phyloP scores from a whole-genome alignment of 208 protist genomes.

The Trypanosoma mega region DNA sequence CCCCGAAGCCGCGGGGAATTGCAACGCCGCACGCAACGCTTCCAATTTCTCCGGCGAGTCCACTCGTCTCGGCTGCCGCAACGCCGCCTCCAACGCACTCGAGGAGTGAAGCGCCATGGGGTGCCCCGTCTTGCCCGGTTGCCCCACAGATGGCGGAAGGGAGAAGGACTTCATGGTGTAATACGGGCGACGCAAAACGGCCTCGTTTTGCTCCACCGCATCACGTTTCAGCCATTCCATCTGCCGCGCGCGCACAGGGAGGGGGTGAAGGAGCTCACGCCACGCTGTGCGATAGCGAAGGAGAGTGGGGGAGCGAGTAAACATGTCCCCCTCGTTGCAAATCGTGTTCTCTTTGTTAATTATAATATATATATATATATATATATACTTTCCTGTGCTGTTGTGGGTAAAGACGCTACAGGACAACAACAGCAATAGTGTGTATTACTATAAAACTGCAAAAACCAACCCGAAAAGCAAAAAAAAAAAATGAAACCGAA shows the following conservation, averaged over 20 bases:
- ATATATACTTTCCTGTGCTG: no score
- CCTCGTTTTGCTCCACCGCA: slow-evolving; percentile 81
- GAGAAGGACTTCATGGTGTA: slow-evolving; percentile 70
- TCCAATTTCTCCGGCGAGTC: slow-evolving; percentile 49
- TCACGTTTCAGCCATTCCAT: slow-evolving; percentile 87
- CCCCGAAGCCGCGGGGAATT: slow-evolving; percentile 31
- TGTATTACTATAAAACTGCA: background rate
- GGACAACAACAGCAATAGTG: slow-evolving; percentile 18
- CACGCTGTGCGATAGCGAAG: slow-evolving; percentile 78
- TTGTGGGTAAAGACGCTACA: background rate
- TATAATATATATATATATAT: no score
- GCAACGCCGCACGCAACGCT: slow-evolving; percentile 56
- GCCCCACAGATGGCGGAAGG: slow-evolving; percentile 22
- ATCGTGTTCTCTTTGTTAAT: no score
- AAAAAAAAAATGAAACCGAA: slow-evolving; percentile 8
- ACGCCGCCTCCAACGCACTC: slow-evolving; percentile 30
- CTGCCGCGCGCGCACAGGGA: slow-evolving; percentile 58
- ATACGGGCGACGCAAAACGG: slow-evolving; percentile 72
- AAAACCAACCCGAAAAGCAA: slow-evolving; percentile 1
- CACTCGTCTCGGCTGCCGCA: slow-evolving; percentile 39
- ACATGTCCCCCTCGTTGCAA: slow-evolving; percentile 32
- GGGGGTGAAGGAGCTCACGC: slow-evolving; percentile 83
- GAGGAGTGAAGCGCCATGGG: background rate
- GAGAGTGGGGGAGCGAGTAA: slow-evolving; percentile 24
- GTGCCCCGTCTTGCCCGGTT: slow-evolving; percentile 3